These are phyloP conservation scores for Bigelowiella natans DNA, from an alignment of 78 protist species.

Conservation along the genomic window DNA sequence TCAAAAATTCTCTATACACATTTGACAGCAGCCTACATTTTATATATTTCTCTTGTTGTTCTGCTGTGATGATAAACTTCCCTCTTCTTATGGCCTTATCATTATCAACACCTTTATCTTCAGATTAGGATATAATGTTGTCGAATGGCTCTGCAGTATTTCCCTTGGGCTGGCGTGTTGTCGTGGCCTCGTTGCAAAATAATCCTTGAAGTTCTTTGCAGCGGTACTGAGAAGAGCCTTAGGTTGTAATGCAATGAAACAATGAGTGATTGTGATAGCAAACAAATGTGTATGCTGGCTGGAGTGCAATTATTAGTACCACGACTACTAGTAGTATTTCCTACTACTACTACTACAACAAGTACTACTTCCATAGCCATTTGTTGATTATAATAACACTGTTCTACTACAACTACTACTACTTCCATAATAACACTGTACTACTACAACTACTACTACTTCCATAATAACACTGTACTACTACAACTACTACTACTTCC, in stretches of 20 bases:
- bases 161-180: neutral
- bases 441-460: too few species aligned
- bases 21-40: too few species aligned
- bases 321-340: too few species aligned
- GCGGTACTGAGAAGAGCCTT: neutral
- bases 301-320: neutral
- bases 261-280: neutral
- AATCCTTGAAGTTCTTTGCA: neutral
- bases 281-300: neutral
- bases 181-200: neutral
- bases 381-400: neutral
- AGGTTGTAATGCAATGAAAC: neutral
- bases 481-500: neutral
- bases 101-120: too few species aligned
- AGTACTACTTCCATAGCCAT: neutral
- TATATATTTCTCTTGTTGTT: too few species aligned
- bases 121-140: neutral
- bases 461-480: too few species aligned
- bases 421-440: too few species aligned
- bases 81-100: too few species aligned
- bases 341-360: too few species aligned
- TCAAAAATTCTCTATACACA: too few species aligned
- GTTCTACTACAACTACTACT: too few species aligned
- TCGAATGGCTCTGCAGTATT: neutral
- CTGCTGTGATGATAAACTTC: too few species aligned